These are phyloP conservation scores for Ajuga chamaepitys DNA, from an alignment of 257 asterid species.

Conservation along the genomic window DNA sequence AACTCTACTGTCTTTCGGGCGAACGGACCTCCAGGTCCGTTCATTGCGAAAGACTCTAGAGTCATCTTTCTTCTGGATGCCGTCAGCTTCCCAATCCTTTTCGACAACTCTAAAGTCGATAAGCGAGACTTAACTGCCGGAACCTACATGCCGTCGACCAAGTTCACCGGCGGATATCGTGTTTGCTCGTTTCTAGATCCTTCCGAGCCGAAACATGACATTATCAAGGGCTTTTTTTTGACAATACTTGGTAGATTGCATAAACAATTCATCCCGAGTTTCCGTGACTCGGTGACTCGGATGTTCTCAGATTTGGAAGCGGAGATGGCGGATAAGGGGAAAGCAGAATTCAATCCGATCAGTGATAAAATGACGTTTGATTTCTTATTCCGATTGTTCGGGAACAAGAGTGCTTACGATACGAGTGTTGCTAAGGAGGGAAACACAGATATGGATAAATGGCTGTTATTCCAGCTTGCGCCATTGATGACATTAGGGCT, in stretches of 20 bases:
- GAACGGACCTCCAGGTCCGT: conserved; percentile 55
- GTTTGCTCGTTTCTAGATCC: conserved; percentile 29
- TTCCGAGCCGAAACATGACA: conserved; percentile 25
- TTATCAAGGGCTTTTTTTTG: conserved; percentile 11
- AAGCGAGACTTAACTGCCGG: conserved; percentile 22
- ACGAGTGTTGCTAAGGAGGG: conserved; percentile 10
- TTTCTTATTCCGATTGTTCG: conserved; percentile 18
- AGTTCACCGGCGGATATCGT: conserved; percentile 33
- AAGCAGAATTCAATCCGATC: conserved; percentile 11
- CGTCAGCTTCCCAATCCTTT: conserved; percentile 24
- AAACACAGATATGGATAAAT: neutral
- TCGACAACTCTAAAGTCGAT: conserved; percentile 23
- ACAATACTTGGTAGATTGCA: neutral
- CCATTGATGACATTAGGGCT: conserved; percentile 23
- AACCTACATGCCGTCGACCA: conserved; percentile 27
- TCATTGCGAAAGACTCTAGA: conserved; percentile 26
- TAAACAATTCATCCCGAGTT: conserved; percentile 21
- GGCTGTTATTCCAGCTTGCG: conserved; percentile 27
- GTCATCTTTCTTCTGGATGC: conserved; percentile 27
- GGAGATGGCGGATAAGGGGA: conserved; percentile 11
- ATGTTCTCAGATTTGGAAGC: conserved; percentile 17
- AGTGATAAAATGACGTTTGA: conserved; percentile 26
- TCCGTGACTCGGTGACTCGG: neutral
- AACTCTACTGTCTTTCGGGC: conserved; percentile 39
- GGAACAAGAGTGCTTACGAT: conserved; percentile 9